phyloP scores from a whole-genome alignment of 2,329 filamentous ascomycete genomes.

The Aureobasidium pullulans region DNA sequence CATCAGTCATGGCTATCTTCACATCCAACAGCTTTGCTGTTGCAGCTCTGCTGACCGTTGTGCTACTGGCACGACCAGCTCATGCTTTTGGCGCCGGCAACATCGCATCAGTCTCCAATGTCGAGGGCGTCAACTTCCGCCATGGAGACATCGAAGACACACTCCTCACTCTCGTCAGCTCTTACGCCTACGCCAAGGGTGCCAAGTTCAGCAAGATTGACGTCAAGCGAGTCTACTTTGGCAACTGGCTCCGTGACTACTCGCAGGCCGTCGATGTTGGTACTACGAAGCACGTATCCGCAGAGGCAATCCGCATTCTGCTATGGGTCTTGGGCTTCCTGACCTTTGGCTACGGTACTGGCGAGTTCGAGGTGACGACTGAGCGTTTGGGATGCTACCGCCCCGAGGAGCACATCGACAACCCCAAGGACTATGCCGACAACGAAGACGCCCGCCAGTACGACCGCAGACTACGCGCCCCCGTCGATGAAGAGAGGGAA shows the following conservation, averaged over 20 bases:
- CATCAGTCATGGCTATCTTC: slow-evolving; percentile 1
- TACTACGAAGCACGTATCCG: slow-evolving; percentile 46
- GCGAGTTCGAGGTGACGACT: slow-evolving; percentile 49
- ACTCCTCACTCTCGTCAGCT: slow-evolving; percentile 24
- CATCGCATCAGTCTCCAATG: slow-evolving; percentile 34
- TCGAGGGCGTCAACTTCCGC: slow-evolving; percentile 45
- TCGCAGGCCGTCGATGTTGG: slow-evolving; percentile 49
- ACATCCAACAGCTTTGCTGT: slow-evolving; percentile 1
- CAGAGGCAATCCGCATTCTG: slow-evolving; percentile 47
- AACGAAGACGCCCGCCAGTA: slow-evolving; percentile 75
- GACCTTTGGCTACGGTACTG: slow-evolving; percentile 50
- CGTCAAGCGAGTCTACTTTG: slow-evolving; percentile 32
- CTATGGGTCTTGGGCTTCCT: slow-evolving; percentile 51
- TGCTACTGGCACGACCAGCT: slow-evolving; percentile 21
- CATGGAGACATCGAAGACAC: slow-evolving; percentile 48
- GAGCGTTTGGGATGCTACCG: slow-evolving; percentile 44
- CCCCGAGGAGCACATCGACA: slow-evolving; percentile 50
- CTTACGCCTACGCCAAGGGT: slow-evolving; percentile 15
- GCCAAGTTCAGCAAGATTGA: slow-evolving; percentile 32
- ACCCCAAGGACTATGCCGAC: slow-evolving; percentile 62
- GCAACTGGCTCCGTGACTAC: slow-evolving; percentile 44
- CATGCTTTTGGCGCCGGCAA: slow-evolving; percentile 44
- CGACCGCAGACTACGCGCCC: slow-evolving; percentile 73
- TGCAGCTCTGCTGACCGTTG: slow-evolving; percentile 13
- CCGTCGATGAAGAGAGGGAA: slow-evolving; percentile 47